Base-by-base conservation (phyloP, 2,329 filamentous ascomycete species). In the Epichloe gansuensis region DNA sequence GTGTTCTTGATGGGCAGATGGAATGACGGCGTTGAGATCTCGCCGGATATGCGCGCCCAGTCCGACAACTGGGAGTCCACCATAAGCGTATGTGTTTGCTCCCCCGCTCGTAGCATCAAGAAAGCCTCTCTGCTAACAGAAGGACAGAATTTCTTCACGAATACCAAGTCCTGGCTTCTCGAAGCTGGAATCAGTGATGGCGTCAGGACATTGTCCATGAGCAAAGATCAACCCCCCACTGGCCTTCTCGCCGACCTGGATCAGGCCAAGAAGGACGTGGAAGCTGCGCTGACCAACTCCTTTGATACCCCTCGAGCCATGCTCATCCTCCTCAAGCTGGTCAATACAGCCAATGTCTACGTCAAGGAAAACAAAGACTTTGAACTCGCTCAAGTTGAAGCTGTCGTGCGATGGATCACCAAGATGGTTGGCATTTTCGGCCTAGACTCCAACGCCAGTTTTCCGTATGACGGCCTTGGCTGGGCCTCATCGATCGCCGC, bases 21-120 rank as follows among this genome's bases (percentile, higher is more conserved):
- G 90, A 87, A 88, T 59, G 87, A 95, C 48, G 87, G 89, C 2
- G 84, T 96, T 35, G 91, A 96, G 63, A 93, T 96, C 55, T 91
- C 89, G 0, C 82, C 85, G 2, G 88, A 90, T 51, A 82, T 95
- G 69, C 77, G 87, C 53, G 81, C 81, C 43, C 80, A 83, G 60
- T 85, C 85, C 6, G 79, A 82, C 53, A 80, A 76, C 44, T 95
- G 89, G 86, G 90, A 96, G 64, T 81, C 82, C 48, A 84, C 84
- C 17, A 72, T 95, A 34, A 86, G 85, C 66, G 74, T 77, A 60
- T 66, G 74, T 67, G 11, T 46, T 7, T 5, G 13, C 4, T 43
- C 8, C 6, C 7, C 40, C 35, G 42, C 42, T 34, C 25, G 15
- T 34, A 6, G 9, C 9, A 12, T 40, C n/a, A 25, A n/a, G 40